These are phyloP conservation scores for Cicer chorassanicum DNA, from an alignment of 306 rosid species.

Conservation along the genomic window DNA sequence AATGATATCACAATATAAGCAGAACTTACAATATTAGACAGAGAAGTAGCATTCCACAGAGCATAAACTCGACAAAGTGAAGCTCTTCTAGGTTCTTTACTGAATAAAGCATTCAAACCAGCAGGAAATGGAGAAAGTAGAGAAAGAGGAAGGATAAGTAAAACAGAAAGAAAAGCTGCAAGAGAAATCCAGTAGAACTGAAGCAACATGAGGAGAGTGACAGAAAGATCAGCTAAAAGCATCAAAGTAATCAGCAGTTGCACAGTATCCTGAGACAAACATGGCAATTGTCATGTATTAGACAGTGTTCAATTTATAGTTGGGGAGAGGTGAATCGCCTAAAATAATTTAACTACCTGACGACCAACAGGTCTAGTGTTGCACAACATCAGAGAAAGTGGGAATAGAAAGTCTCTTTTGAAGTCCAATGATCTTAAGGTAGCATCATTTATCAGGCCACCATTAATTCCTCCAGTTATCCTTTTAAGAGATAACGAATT, in stretches of 20 bases:
- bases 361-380: constrained; percentile 97
- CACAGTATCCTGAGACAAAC: constrained; percentile 78
- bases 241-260: constrained; percentile 80
- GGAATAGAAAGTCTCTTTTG: constrained; percentile 78
- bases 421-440: constrained; percentile 76
- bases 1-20: constrained; percentile 32
- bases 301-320: constrained; percentile 38
- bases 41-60: constrained; percentile 93
- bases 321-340: constrained; percentile 22
- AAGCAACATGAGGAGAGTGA: constrained; percentile 89
- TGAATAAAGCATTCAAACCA: constrained; percentile 95
- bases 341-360: constrained; percentile 62
- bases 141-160: constrained; percentile 91
- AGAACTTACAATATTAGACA: constrained; percentile 84
- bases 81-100: constrained; percentile 91
- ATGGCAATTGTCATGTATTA: constrained; percentile 42
- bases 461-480: constrained; percentile 91
- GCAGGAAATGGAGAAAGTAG: constrained; percentile 94
- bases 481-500: constrained; percentile 80
- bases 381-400: constrained; percentile 78
- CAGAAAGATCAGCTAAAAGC: constrained; percentile 85
- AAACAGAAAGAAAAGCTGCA: constrained; percentile 85
- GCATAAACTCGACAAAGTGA: constrained; percentile 91
- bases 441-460: constrained; percentile 83
- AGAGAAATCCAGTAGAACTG: constrained; percentile 97